A percentile compares a stretch with the other conserved stretches of the same genome.
These are phyloP conservation scores for Zarea fungicola DNA, from an alignment of 2,329 filamentous ascomycete species.

Conservation along the genomic window DNA sequence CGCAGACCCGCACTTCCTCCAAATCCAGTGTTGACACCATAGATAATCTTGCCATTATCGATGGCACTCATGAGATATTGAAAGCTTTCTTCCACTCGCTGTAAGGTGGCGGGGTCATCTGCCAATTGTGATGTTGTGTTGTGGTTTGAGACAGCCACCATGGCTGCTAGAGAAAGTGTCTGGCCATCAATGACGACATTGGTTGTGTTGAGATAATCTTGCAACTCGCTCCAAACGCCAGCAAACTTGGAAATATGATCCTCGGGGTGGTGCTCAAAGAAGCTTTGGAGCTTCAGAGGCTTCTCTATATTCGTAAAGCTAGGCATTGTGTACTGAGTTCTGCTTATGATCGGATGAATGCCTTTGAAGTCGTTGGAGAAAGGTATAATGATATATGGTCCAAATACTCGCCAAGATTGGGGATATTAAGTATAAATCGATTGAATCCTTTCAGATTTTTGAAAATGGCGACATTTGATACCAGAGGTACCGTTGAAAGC, in stretches of 20 bases:
- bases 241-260: not conserved
- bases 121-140: not conserved
- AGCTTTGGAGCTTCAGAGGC: too few species aligned
- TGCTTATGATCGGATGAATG: too few species aligned
- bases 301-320: too few species aligned
- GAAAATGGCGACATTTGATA: too few species aligned
- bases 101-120: not conserved
- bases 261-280: too few species aligned
- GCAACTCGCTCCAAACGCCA: not conserved
- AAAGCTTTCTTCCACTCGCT: not conserved
- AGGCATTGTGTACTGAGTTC: too few species aligned
- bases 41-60: not conserved
- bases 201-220: not conserved
- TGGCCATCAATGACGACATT: not conserved
- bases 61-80: not conserved
- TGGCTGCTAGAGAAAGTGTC: not conserved
- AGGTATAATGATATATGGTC: too few species aligned
- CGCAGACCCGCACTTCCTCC: not conserved
- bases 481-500: too few species aligned
- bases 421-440: too few species aligned
- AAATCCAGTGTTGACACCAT: not conserved
- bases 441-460: too few species aligned
- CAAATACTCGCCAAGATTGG: too few species aligned
- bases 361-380: too few species aligned
- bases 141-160: not conserved